phyloP scores from a whole-genome alignment of 2,329 filamentous ascomycete genomes.

The Neonectria punicea region DNA sequence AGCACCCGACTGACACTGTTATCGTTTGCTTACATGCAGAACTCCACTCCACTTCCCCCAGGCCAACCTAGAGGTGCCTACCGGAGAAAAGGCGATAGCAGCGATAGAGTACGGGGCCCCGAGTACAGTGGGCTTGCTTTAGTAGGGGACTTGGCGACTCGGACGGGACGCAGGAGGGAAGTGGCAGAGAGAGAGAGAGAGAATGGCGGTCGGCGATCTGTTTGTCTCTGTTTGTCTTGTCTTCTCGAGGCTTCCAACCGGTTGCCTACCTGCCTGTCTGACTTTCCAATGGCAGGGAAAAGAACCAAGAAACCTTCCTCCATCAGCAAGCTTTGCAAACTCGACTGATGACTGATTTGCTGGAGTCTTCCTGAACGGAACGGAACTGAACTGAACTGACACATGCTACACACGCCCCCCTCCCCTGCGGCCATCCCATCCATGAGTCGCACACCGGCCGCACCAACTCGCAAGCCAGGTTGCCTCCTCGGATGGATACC shows the following conservation, averaged over 20 bases:
- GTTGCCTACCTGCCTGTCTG: background rate
- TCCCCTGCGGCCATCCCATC: constrained; percentile 12
- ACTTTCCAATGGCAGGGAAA: background rate
- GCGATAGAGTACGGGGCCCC: background rate
- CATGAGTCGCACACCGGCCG: constrained; percentile 19
- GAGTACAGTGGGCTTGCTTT: background rate
- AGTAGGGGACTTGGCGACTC: background rate
- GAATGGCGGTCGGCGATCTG: background rate
- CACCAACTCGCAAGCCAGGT: constrained; percentile 9
- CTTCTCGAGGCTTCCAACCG: constrained; percentile 1
- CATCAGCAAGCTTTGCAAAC: background rate
- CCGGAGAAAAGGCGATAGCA: background rate
- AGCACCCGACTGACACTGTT: no score
- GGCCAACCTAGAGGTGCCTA: background rate
- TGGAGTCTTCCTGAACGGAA: background rate
- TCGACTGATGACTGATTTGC: background rate
- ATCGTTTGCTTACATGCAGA: background rate
- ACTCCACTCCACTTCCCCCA: background rate
- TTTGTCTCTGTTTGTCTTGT: background rate
- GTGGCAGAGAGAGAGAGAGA: background rate
- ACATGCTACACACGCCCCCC: constrained; percentile 1
- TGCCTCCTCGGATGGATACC: constrained; percentile 10
- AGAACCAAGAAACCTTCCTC: background rate
- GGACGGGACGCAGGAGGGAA: background rate
- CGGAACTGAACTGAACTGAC: background rate